Conservation (phyloP, 345 rosid species). For the Turnera subulata region DNA sequence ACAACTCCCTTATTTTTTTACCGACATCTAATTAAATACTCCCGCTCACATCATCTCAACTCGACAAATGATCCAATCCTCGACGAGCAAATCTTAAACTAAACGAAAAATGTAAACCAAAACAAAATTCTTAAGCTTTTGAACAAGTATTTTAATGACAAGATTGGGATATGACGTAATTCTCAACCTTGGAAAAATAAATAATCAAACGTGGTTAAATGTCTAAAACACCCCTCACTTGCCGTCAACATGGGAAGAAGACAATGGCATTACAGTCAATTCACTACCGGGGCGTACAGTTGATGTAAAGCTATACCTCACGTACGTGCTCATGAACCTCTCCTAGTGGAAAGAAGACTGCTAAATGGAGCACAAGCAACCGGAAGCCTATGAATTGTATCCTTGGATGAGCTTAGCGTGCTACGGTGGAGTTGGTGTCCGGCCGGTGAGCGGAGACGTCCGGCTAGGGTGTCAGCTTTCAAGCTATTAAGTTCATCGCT, state of each 20-base stretch:
- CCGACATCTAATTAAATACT: too few relatives aligned
- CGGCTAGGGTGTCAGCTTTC: neutral
- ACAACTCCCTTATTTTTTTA: too few relatives aligned
- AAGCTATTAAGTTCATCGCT: constrained; percentile 1
- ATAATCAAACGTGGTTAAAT: too few relatives aligned
- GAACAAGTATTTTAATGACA: too few relatives aligned
- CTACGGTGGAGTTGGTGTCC: constrained; percentile 14
- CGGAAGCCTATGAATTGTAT: constrained; percentile 11
- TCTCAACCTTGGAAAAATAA: neutral
- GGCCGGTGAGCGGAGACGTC: constrained; percentile 5
- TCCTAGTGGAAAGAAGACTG: constrained; percentile 14
- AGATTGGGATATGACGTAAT: neutral
- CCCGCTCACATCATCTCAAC: too few relatives aligned
- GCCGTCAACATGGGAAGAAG: neutral
- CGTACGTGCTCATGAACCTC: constrained; percentile 12
- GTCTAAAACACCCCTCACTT: constrained; percentile 18
- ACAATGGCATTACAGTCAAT: constrained; percentile 22
- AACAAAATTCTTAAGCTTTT: too few relatives aligned
- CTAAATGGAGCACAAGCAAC: constrained; percentile 31
- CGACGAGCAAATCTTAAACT: neutral
- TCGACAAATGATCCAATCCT: neutral
- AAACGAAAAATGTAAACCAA: too few relatives aligned
- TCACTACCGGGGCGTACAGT: neutral
- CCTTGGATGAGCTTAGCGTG: neutral
- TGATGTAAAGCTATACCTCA: constrained; percentile 13